Evolutionary conservation across 2,329 filamentous ascomycete genomes (phyloP), one percentile per base, ranked within the genome.

Genomic region (Beauveria pseudobassiana): DNA sequence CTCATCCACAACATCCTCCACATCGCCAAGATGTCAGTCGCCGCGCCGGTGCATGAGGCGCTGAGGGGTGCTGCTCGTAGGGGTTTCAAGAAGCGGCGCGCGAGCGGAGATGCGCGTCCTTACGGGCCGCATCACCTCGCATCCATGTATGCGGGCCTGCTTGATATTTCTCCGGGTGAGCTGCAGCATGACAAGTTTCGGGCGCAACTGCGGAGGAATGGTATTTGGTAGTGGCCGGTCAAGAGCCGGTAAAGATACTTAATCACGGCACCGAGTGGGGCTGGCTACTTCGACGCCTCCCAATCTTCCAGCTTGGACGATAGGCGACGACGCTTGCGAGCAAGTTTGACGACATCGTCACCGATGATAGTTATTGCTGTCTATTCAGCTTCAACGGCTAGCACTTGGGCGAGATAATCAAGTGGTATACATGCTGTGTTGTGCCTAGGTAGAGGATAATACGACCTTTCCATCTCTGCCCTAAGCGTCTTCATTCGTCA

Each of bases 51-150:
- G 5, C 46, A 62, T 6, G 49, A 49, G 2, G 61, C 61, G 8
- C 6, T 66, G 24, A 24, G 18, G 26, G 5, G 46, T 22, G 16
- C 2, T 64, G 14, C 49, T 66, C 30, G 14, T 16, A 60, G 5
- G 46, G 51, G 20, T 65, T 66, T 22, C n/a, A 59, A 63, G 5
- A 66, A 64, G 50, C 30, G 64, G 22, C 61, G 64, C 10, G 63
- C 65, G 22, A 24, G 22, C 22, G 22, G 22, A 24, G 22, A 24
- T 24, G 22, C 61, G 2, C 61, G 64, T 10, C 64, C 64, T 3
- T 66, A 64, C 30, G 64, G 64, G 7, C 65, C 65, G 20, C 64
- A 66, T 43, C 61, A 65, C 24, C 48, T 65, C 9, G 61, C 54
- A 18, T 64, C 64, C 2, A 20, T 64, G 14, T 64, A 63, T 58